phyloP scores from a whole-genome alignment of 2,329 filamentous ascomycete genomes.

The Colletotrichum noveboracense region DNA sequence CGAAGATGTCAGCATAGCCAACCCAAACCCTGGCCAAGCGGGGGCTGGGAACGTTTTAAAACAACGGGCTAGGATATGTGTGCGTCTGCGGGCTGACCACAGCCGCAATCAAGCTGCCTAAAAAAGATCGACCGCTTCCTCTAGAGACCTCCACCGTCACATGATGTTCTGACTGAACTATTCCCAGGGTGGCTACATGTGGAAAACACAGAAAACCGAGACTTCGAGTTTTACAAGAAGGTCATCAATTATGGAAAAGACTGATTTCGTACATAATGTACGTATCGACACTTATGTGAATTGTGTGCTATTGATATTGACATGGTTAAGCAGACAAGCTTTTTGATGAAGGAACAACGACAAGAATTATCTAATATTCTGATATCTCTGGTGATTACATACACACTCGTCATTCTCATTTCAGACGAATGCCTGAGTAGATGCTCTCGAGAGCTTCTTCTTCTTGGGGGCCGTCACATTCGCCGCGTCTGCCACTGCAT shows the following conservation, averaged over 20 bases:
- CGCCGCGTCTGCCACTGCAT: neutral
- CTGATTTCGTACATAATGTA: neutral
- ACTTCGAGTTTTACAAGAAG: neutral
- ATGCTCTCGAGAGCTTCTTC: neutral
- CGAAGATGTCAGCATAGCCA: neutral
- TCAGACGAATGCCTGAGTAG: neutral
- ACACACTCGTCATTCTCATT: accelerated
- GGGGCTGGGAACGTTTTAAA: neutral
- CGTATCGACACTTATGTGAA: neutral
- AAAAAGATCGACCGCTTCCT: neutral
- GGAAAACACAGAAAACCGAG: neutral
- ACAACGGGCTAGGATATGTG: neutral
- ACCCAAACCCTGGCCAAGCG: neutral
- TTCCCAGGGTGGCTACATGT: neutral
- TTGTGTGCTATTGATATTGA: neutral
- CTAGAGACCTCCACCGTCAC: neutral
- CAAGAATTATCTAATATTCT: neutral
- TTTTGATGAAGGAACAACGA: neutral
- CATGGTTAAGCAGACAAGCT: neutral
- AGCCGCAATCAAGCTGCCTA: neutral
- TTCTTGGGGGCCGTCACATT: neutral
- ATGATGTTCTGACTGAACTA: neutral
- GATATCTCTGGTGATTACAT: neutral
- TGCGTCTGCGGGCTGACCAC: neutral
- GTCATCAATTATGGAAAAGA: neutral